A percentile compares a stretch with the other conserved stretches of the same genome.
phyloP scores from a whole-genome alignment of 2,329 filamentous ascomycete genomes.

The Ascochyta lentis region DNA sequence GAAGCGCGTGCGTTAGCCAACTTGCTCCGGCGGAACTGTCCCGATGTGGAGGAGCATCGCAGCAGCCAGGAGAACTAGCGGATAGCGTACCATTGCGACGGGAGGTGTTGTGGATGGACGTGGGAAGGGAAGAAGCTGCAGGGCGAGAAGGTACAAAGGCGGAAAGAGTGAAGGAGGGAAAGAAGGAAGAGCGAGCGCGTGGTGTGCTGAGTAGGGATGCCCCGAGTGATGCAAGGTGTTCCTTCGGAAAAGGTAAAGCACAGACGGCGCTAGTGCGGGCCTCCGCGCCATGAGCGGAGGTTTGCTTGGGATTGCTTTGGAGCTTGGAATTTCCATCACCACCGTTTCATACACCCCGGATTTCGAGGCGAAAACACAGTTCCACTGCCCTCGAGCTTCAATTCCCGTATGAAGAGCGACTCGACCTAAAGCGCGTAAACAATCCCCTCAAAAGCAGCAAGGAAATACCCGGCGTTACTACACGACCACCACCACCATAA shows the following conservation, averaged over 20 bases:
- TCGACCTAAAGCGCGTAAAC: background rate
- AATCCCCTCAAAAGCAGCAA: background rate
- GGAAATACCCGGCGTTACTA: too few relatives aligned
- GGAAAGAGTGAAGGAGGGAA: background rate
- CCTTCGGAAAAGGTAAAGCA: slow-evolving; percentile 28
- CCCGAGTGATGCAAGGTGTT: slow-evolving; percentile 45
- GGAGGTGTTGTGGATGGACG: background rate
- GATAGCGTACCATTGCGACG: slow-evolving; percentile 24
- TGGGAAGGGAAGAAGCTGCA: background rate
- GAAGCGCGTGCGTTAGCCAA: background rate
- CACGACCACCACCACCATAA: background rate
- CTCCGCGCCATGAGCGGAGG: slow-evolving; percentile 23
- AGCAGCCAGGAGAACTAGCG: slow-evolving; percentile 1
- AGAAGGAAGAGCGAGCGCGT: slow-evolving; percentile 7
- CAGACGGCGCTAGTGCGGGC: slow-evolving; percentile 22
- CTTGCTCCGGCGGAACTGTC: background rate
- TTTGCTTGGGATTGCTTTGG: slow-evolving; percentile 18
- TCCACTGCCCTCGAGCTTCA: background rate
- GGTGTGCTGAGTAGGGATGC: slow-evolving; percentile 1
- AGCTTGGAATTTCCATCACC: background rate
- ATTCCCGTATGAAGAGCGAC: background rate
- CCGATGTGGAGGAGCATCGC: slow-evolving; percentile 9
- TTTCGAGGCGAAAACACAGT: background rate
- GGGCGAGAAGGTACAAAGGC: background rate
- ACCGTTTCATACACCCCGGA: background rate